These are phyloP conservation scores for Naganishia onofrii DNA, from an alignment of 768 basidiomycete genomes.

Conservation along the genomic window DNA sequence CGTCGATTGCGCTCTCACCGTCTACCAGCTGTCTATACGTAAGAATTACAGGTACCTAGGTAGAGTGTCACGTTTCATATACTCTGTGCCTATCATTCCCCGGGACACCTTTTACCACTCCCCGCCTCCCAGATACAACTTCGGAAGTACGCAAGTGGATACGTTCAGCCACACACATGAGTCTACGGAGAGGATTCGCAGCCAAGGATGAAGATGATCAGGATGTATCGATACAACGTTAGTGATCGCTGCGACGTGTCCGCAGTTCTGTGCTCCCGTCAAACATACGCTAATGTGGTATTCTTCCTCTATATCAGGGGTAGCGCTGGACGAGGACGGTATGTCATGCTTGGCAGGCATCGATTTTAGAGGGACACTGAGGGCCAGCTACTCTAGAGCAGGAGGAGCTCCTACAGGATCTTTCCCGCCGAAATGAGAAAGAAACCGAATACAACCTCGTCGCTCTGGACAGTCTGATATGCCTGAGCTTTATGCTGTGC, in stretches of 20 bases:
- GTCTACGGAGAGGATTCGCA: not conserved
- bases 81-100: no score
- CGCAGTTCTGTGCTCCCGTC: no score
- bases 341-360: not conserved
- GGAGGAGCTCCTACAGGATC: conserved; percentile 15
- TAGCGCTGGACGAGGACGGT: conserved; percentile 27
- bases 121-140: no score
- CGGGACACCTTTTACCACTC: not conserved
- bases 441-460: conserved; percentile 11
- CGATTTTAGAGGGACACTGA: not conserved
- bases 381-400: no score
- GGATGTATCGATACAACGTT: conserved; percentile 9
- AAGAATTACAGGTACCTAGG: no score
- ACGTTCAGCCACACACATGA: not conserved
- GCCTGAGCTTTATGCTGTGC: conserved; percentile 7
- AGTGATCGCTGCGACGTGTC: not conserved
- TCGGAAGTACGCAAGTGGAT: no score
- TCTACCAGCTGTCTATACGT: no score
- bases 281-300: no score
- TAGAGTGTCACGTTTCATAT: no score
- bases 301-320: not conserved
- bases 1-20: no score
- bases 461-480: conserved; percentile 7
- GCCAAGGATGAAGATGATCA: conserved; percentile 8
- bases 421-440: conserved; percentile 19